Conservation (phyloP, 805 yeast species). For the Candida ponderosae region DNA sequence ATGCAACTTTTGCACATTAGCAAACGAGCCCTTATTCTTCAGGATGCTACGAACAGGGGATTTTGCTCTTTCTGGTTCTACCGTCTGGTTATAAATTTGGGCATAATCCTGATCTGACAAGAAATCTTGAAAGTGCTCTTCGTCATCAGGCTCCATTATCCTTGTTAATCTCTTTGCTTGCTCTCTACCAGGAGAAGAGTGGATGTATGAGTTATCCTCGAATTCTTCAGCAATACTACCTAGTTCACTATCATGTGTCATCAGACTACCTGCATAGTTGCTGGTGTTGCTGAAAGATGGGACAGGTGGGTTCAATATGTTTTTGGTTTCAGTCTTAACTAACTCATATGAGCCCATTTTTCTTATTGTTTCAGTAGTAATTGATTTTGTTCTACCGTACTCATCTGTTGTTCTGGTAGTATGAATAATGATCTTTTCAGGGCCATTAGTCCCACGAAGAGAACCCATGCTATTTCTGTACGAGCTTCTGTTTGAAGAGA, state of each 20-base stretch:
- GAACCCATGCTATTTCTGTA: slow-evolving; percentile 3
- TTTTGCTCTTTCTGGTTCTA: background rate
- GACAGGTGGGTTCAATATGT: slow-evolving; percentile 22
- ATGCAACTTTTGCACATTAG: slow-evolving; percentile 1
- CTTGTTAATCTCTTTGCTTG: slow-evolving; percentile 1
- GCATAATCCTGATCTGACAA: background rate
- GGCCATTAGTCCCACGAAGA: background rate
- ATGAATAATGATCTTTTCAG: slow-evolving; percentile 27
- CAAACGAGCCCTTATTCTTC: slow-evolving; percentile 2
- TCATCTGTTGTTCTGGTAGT: slow-evolving; percentile 39
- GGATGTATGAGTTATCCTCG: slow-evolving; percentile 6
- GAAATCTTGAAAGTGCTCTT: background rate
- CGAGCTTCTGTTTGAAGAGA: background rate
- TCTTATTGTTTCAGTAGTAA: slow-evolving; percentile 40
- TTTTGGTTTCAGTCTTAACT: slow-evolving; percentile 36
- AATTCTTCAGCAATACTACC: slow-evolving; percentile 17
- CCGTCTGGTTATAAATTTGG: background rate
- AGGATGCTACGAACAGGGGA: slow-evolving; percentile 10
- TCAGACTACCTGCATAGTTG: slow-evolving; percentile 13
- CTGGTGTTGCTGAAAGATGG: slow-evolving; percentile 20
- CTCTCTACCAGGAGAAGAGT: background rate
- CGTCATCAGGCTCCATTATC: slow-evolving; percentile 1
- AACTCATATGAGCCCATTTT: slow-evolving; percentile 37
- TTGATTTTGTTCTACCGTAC: slow-evolving; percentile 40
- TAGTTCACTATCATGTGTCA: slow-evolving; percentile 11